Evolutionary conservation across 768 basidiomycete genomes (phyloP).

Genomic region (Trametes maxima): DNA sequence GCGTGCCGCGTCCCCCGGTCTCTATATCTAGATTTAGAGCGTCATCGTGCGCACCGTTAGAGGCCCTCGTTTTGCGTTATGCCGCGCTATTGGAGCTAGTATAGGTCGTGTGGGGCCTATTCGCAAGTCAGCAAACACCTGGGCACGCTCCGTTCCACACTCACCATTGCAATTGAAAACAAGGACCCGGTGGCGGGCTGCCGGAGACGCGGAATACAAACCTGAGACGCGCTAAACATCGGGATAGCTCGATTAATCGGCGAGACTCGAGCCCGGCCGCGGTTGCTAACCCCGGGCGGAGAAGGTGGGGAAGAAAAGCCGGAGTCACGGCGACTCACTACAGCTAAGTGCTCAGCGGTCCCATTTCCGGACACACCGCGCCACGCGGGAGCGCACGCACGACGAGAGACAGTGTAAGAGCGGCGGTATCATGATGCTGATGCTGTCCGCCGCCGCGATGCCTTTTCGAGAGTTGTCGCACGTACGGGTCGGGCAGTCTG

Average conservation of each 20-base stretch:
- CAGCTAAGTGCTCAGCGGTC: too few species aligned
- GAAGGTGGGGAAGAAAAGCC: neutral
- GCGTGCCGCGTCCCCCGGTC: too few species aligned
- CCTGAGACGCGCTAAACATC: neutral
- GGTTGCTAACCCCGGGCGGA: neutral
- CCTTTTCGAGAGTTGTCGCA: neutral
- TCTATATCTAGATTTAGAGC: too few species aligned
- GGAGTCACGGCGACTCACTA: constrained; percentile 5
- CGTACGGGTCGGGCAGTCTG: neutral
- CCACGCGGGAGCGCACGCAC: neutral
- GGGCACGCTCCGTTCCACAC: too few species aligned
- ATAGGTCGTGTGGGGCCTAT: too few species aligned
- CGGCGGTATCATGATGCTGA: constrained; percentile 19
- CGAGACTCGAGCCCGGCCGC: neutral
- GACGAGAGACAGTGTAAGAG: neutral
- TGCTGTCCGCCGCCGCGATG: neutral
- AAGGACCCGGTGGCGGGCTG: neutral
- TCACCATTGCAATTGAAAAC: neutral
- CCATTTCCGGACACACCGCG: constrained; percentile 4
- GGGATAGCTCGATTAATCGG: neutral
- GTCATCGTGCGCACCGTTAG: too few species aligned
- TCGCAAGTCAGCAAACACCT: too few species aligned
- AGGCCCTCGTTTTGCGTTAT: too few species aligned
- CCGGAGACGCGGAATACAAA: too few species aligned
- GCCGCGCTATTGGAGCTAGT: too few species aligned